Base-by-base conservation (phyloP, 345 rosid species). In the Gossypium bickii region DNA sequence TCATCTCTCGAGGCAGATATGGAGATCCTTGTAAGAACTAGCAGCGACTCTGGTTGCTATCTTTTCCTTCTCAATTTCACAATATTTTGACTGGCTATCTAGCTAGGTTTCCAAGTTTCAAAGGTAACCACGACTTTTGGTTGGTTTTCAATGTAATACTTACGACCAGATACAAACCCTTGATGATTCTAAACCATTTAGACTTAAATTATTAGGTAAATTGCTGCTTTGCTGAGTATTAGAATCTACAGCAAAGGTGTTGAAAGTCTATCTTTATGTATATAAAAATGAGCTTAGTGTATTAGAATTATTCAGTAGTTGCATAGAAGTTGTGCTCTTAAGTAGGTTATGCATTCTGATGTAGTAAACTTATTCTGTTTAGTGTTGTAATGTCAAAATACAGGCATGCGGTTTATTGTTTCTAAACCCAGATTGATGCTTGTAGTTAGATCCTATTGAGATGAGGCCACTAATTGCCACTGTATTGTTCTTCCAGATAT, bases 401-500 rank as follows among this genome's bases (percentile, higher is more conserved):
- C 6, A 20, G n/a, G 12, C 25, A 12, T 60, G 16, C 1, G 27
- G 55, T 67, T 45, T 13, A 1, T 45, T 67, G 55, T 45, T 44
- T 29, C 47, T 70, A 16, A 51, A 3, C 6, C 27, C 60, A 45
- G 10, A 15, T 79, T 52, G 58, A 34, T n/a, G 10, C 8, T 2
- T 4, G 58, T 17, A 9, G 22, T 12, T 27, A 43, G 8, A 51
- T 44, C 18, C 15, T 44, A 72, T 20, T 34, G 57, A 20, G 57
- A 69, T 47, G 66, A 66, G 62, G 41, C 49, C 65, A 71, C 25
- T 76, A 53, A 61, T 57, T 12, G 60, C 72, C 48, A 13, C 2
- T 57, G 71, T 44, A 29, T 80, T 77, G 70, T 72, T n/a, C n/a
- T 62, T 62, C n/a, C 85, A 92, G 97, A 94, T 92, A 85, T 87